These are phyloP conservation scores for Stagonosporopsis rhizophila DNA, from an alignment of 2,329 filamentous ascomycete genomes.

Conservation along the genomic window DNA sequence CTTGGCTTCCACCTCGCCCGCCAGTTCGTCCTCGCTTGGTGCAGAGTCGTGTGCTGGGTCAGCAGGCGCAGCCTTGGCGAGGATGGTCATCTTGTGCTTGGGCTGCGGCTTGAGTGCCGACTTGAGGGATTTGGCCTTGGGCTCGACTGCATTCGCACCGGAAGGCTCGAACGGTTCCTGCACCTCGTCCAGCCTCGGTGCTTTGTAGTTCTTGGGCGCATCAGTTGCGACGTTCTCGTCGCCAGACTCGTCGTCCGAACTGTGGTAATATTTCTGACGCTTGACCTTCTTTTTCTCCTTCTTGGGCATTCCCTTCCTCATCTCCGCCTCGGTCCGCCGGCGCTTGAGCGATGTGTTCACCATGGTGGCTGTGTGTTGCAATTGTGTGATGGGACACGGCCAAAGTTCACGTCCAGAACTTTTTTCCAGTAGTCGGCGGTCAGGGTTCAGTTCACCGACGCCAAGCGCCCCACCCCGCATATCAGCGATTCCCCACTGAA, in stretches of 20 bases:
- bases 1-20: constrained; percentile 6
- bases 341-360: constrained; percentile 57
- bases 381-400: constrained; percentile 6
- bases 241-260: constrained; percentile 68
- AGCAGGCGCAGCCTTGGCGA: constrained; percentile 32
- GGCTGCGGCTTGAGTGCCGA: constrained; percentile 27
- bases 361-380: constrained; percentile 36
- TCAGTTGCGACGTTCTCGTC: constrained; percentile 50
- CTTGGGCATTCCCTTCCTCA: constrained; percentile 61
- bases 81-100: constrained; percentile 33
- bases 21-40: constrained; percentile 31
- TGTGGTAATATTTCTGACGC: constrained; percentile 70
- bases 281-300: constrained; percentile 65
- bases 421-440: constrained; percentile 32
- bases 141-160: constrained; percentile 32
- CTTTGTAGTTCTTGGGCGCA: constrained; percentile 54
- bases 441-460: constrained; percentile 34
- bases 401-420: constrained; percentile 16
- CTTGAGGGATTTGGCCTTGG: constrained; percentile 24
- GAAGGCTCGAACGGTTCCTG: constrained; percentile 46
- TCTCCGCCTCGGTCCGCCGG: constrained; percentile 66
- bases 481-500: constrained; percentile 27
- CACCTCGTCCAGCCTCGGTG: constrained; percentile 56
- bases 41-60: constrained; percentile 42
- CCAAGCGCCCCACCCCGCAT: constrained; percentile 34